Conservation (phyloP, 2,329 filamentous ascomycete species). For the Colletotrichum caudatum region DNA sequence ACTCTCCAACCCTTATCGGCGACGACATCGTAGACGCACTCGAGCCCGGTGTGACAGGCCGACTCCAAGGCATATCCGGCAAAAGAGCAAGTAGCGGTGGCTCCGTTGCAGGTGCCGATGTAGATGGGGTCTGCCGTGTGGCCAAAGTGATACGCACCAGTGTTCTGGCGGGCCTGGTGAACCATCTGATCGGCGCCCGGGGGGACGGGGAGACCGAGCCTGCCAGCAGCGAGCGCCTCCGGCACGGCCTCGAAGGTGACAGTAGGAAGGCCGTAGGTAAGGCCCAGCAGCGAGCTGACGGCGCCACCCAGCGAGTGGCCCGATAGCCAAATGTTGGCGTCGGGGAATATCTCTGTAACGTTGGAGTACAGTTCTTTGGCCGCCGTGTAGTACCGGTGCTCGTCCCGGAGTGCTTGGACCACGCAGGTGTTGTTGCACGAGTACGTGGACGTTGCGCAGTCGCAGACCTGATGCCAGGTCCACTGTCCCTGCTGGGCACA, state of each 20-base stretch:
- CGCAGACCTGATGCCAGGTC: constrained; percentile 91
- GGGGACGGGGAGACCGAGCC: constrained; percentile 87
- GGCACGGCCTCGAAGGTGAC: constrained; percentile 94
- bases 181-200: constrained; percentile 79
- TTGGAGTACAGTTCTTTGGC: constrained; percentile 92
- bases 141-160: constrained; percentile 89
- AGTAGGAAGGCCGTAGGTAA: constrained; percentile 92
- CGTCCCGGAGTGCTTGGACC: constrained; percentile 76
- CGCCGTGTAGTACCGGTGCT: constrained; percentile 92
- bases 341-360: constrained; percentile 87
- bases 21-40: constrained; percentile 94
- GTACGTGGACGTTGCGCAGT: constrained; percentile 89
- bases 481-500: constrained; percentile 93
- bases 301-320: constrained; percentile 95
- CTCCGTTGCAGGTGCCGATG: constrained; percentile 92
- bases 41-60: constrained; percentile 87
- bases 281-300: constrained; percentile 85
- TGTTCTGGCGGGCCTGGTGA: constrained; percentile 78
- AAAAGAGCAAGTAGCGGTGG: constrained; percentile 88
- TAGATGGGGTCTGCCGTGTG: constrained; percentile 96
- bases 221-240: constrained; percentile 86
- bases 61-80: constrained; percentile 95
- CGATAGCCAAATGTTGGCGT: constrained; percentile 86
- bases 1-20: constrained; percentile 92
- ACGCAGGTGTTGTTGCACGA: constrained; percentile 95